phyloP scores from a whole-genome alignment of 2,329 filamentous ascomycete species.

The Neofusicoccum parvum region DNA sequence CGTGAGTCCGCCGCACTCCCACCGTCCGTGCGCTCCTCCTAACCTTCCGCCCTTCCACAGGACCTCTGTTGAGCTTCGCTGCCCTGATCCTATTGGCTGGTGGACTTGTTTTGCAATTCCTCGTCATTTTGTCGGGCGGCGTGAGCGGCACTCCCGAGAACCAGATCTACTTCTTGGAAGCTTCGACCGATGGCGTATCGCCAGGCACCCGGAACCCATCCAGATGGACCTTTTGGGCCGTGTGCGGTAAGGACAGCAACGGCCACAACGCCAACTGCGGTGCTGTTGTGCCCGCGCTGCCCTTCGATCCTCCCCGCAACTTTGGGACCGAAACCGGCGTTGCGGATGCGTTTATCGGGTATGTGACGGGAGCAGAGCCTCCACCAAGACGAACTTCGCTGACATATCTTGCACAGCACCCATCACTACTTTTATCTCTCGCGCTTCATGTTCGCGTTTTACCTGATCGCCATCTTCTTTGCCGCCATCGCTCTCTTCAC shows the following conservation, averaged over 20 bases:
- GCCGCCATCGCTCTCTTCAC: conserved; percentile 67
- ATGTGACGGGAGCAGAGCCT: conserved; percentile 26
- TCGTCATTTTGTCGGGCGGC: conserved; percentile 65
- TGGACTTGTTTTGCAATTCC: conserved; percentile 65
- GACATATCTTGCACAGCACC: conserved; percentile 28
- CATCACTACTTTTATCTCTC: conserved; percentile 80
- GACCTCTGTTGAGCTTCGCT: conserved; percentile 56
- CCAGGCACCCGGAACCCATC: conserved; percentile 59
- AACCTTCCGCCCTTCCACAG: conserved; percentile 37
- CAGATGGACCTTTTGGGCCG: conserved; percentile 89
- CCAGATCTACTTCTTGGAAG: conserved; percentile 82
- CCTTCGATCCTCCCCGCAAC: conserved; percentile 65
- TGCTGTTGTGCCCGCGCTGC: conserved; percentile 61
- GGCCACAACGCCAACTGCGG: conserved; percentile 65
- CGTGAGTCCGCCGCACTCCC: conserved; percentile 25
- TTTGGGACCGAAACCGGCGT: conserved; percentile 60
- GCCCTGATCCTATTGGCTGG: conserved; percentile 65
- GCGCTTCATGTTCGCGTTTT: conserved; percentile 91
- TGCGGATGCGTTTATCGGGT: conserved; percentile 58
- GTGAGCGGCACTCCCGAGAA: conserved; percentile 62
- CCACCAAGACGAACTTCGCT: background rate
- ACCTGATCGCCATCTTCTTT: conserved; percentile 83
- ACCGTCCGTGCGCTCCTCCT: background rate
- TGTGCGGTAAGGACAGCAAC: conserved; percentile 63
- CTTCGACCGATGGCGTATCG: conserved; percentile 74